phyloP scores from a whole-genome alignment of 1,284 basidiomycete species.

The Lignosus rhinocerotis region DNA sequence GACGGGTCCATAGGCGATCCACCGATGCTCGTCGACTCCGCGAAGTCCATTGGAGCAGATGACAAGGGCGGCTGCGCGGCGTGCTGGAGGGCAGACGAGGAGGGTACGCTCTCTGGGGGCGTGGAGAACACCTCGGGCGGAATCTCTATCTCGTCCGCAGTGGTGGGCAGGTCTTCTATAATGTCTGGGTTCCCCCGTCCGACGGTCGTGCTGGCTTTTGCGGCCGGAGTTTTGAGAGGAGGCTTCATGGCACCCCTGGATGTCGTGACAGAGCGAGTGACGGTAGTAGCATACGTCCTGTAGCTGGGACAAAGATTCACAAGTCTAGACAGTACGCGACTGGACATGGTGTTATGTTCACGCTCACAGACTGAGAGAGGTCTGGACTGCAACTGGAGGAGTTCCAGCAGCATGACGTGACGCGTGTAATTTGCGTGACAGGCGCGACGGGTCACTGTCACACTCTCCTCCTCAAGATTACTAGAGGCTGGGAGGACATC shows the following conservation, averaged over 20 bases:
- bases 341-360: background rate
- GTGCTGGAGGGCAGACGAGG: conserved; percentile 22
- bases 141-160: conserved; percentile 24
- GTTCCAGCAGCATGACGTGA: conserved; percentile 1
- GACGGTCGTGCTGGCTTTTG: conserved; percentile 24
- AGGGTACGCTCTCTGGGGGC: conserved; percentile 29
- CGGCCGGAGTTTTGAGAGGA: conserved; percentile 10
- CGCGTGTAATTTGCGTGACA: conserved; percentile 17
- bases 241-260: background rate
- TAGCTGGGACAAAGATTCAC: too few species aligned
- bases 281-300: conserved; percentile 21
- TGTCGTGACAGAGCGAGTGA: background rate
- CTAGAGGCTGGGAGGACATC: too few species aligned
- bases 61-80: background rate
- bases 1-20: conserved; percentile 19
- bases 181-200: conserved; percentile 23
- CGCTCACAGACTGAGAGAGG: too few species aligned
- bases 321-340: too few species aligned
- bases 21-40: conserved; percentile 5
- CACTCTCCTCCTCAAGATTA: too few species aligned
- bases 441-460: conserved; percentile 15
- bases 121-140: conserved; percentile 18
- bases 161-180: conserved; percentile 18
- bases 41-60: conserved; percentile 8
- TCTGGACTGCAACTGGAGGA: background rate